These are phyloP conservation scores for Symbiotaphrina buchneri DNA, from an alignment of 495 filamentous ascomycete species.

Conservation along the genomic window DNA sequence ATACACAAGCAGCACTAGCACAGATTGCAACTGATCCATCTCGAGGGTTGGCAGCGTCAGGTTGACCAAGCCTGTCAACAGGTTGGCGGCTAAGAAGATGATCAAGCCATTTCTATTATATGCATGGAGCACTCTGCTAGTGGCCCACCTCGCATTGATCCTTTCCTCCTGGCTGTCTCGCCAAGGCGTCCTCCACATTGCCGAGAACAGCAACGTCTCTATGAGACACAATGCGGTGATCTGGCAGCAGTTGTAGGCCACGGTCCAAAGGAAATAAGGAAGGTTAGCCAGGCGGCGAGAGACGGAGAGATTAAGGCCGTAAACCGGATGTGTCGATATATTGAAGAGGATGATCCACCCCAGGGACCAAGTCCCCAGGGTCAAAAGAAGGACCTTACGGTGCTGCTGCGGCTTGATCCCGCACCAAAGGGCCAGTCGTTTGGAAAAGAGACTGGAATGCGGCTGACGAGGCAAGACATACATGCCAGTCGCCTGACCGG, in stretches of 20 bases:
- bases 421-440: constrained; percentile 14
- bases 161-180: constrained; percentile 21
- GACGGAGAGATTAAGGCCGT: constrained; percentile 49
- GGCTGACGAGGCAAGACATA: constrained; percentile 39
- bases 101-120: constrained; percentile 79
- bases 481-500: constrained; percentile 65
- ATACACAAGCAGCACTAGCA: constrained; percentile 57
- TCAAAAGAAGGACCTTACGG: constrained; percentile 30
- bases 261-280: constrained; percentile 81
- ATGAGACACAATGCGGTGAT: constrained; percentile 53
- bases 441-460: constrained; percentile 5
- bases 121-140: constrained; percentile 53
- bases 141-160: constrained; percentile 37
- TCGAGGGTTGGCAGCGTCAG: constrained; percentile 63
- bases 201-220: constrained; percentile 51
- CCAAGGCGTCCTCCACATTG: constrained; percentile 20
- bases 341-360: constrained; percentile 46
- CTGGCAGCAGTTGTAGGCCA: constrained; percentile 67
- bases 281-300: constrained; percentile 84
- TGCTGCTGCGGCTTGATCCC: constrained; percentile 16
- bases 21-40: constrained; percentile 31
- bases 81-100: constrained; percentile 66
- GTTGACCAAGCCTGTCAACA: constrained; percentile 77
- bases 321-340: constrained; percentile 14
- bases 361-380: constrained; percentile 30